Base-by-base conservation (phyloP, 2,329 filamentous ascomycete species). In the Cladophialophora psammophila region DNA sequence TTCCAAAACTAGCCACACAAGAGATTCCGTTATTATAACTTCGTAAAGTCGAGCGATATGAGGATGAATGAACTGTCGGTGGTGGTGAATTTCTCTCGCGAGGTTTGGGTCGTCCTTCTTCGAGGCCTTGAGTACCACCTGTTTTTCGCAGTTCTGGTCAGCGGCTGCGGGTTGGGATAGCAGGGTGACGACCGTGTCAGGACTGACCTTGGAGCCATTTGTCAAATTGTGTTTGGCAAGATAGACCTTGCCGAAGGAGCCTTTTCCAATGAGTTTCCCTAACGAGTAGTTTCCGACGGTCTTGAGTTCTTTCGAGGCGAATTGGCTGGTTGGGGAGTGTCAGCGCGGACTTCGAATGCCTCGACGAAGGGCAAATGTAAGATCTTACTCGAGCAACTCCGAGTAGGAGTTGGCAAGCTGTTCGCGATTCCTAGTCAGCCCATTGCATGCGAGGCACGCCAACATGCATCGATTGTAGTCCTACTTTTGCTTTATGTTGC, bases 61-160 rank as follows among this genome's bases (percentile, higher is more conserved):
- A 26, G 95, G 95, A 76, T 99, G 95, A 71, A 97, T 87, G 80
- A 99, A 97, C 80, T 99, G 95, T 73, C 95, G 91, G 78, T 99
- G 95, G 78, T 99, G 95, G 79, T 99, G 95, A 74, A 99, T 99
- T 79, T 99, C 95, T 74, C 95, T 91, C 15, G 94, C 94, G 57
- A 99, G 89, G 78, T 99, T 99, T 63, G 92, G 88, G 79, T 99
- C 95, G 77, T 94, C 91, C 79, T 97, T 97, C 78, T 95, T 94
- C 70, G 95, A 95, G 68, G 94, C 97, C 81, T 99, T 99, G 81
- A 99, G 92, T 40, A 99, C 95, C 74, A 99, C 95, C 92, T 96
- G 77, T 2, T 12, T 26, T 59, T 65, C n/a, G 68, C 60, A 10
- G 42, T 5, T 53, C 67, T 55, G 35, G 59, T 69, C 67, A 35